Base-by-base conservation (phyloP, 805 yeast genomes). In the Wickerhamiella azyma region DNA sequence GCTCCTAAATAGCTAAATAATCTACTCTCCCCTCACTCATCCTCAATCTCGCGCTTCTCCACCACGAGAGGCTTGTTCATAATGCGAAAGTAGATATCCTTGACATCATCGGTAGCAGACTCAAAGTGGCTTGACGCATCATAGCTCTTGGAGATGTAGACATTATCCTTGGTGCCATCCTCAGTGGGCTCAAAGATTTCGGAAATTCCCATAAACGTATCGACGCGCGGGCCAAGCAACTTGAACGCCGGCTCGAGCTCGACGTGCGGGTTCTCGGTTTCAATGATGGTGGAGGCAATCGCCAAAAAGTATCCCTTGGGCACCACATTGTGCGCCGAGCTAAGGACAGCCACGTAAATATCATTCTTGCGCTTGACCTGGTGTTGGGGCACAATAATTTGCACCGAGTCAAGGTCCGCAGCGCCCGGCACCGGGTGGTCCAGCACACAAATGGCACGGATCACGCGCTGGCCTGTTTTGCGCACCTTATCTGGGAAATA, bases 81-180 rank as follows among this genome's bases (percentile, higher is more conserved):
- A 53, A 92, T 80, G 63, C 97, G 77, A 64, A 80, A 79, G 65
- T 92, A 92, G 45, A 92, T 74, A 63, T 89, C 96, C 66, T 85
- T 86, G 55, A 92, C 94, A 63, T 92, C 97, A 62, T 92, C 97
- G 35, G 98, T 92, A 57, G 94, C 83, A 37, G 88, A 69, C 66
- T 92, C 98, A 62, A 92, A 92, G 66, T 92, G 98, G 9, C 96
- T 85, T 9, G 94, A 74, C 1, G 97, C 81, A 62, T 92, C 98
- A 62, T 86, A 92, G 49, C 94, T 82, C 67, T 75, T 82, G 33
- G 96, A 85, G 48, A 92, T 71, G 65, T 66, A 92, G 42, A 92
- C 77, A 48, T 81, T 77, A 62, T 82, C 88, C 50, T 72, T 68
- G 14, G 80, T 68, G 9, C 98, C 98, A 60, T 85, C 94, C 33